A percentile compares a stretch with the other conserved stretches of the same genome.
Conservation (phyloP, 305 asterid genomes). For the Fraxinus paxiana region DNA sequence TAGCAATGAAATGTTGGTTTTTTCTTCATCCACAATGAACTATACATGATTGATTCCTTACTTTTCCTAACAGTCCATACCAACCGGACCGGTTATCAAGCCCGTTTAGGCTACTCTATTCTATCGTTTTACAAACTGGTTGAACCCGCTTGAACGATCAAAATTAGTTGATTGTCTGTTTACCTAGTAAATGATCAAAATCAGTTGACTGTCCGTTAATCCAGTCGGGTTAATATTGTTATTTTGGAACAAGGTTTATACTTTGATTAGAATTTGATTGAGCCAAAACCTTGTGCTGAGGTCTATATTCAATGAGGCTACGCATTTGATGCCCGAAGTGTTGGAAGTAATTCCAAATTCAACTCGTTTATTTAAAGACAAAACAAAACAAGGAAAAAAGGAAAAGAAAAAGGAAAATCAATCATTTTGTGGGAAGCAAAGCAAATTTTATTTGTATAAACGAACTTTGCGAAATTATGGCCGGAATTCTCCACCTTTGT, state of each 20-base stretch:
- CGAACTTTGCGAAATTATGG: background rate
- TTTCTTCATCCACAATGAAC: background rate
- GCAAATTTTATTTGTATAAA: background rate
- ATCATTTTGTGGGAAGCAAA: background rate
- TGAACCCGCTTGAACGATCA: background rate
- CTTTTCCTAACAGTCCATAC: background rate
- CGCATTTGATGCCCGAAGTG: background rate
- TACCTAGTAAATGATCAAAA: background rate
- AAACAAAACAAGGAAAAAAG: too few relatives aligned
- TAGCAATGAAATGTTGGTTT: background rate
- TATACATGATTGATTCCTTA: background rate
- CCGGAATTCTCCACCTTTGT: background rate
- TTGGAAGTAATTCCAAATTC: background rate
- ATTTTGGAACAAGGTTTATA: too few relatives aligned
- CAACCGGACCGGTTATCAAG: background rate
- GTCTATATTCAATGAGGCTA: background rate
- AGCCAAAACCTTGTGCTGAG: too few relatives aligned
- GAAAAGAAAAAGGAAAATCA: background rate
- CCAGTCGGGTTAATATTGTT: background rate
- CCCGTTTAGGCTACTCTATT: background rate
- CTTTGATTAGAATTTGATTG: too few relatives aligned
- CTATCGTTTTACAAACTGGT: background rate
- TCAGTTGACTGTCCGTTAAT: background rate
- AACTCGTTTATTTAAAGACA: too few relatives aligned
- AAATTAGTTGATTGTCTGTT: background rate